Base-by-base conservation (phyloP, 1,284 basidiomycete species). In the Mycena citricolor region DNA sequence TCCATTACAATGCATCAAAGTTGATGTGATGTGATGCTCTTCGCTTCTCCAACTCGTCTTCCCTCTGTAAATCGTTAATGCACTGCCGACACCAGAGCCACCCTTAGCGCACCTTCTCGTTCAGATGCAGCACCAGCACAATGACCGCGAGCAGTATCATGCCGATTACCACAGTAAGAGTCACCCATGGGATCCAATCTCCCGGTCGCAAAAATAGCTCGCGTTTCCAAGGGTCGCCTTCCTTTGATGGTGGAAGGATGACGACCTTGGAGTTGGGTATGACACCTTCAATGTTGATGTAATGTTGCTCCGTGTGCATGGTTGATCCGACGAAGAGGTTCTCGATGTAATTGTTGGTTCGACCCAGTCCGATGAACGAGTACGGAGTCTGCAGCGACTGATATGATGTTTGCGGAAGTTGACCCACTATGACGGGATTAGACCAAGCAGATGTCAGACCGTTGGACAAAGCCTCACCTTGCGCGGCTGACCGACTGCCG, bases 261-360 rank as follows among this genome's bases (percentile, higher is more conserved):
- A 99, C 86, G 7, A 99, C 81, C 58, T 95, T 94, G 4, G 92
- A 95, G 64, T 99, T 99, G 1, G 97, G 97, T 32, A 99, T 93
- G 13, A 99, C 85, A 21, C 94, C 94, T 61, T 99, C 97, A 73
- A 99, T 85, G 56, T 87, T 85, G 61, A 95, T 90, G 54, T 73
- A 88, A 59, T 97, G 89, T 33, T 82, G 63, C 28, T 66, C 57
- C 4, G 74, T 67, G 53, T 89, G 82, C 22, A 90, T 76, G 4
- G 92, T 94, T 2, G 90, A 86, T 11, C 94, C 94, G 8, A 95
- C 87, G 61, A 94, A 93, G 4, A 97, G 76, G 61, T 94, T 94
- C 73, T 99, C 97, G 59, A 99, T 92, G 67, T 99, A 99, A 65
- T 99, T 99, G 69, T 99, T 99, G n/a, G 95, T 99, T 32, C 97